Conservation (phyloP, 2,329 filamentous ascomycete genomes). For the Colletotrichum nymphaeae region DNA sequence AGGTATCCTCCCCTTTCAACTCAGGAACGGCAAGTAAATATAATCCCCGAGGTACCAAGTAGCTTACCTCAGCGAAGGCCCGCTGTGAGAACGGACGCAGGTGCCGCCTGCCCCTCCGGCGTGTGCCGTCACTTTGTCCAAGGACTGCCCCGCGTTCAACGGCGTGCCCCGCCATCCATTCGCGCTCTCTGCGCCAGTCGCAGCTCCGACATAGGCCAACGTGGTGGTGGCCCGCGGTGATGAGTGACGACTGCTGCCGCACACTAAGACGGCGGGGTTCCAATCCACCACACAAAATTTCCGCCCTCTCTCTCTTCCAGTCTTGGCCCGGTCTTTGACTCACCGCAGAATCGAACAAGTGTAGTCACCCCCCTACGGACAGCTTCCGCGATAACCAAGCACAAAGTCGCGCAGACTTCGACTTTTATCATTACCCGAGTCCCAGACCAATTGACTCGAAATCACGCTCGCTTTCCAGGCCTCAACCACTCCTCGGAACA, state of each 20-base stretch:
- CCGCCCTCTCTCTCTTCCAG: slow-evolving; percentile 5
- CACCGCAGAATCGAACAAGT: slow-evolving; percentile 20
- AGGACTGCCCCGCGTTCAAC: slow-evolving; percentile 36
- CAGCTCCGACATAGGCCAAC: slow-evolving; percentile 39
- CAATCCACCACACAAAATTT: slow-evolving; percentile 33
- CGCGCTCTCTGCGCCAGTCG: slow-evolving; percentile 13
- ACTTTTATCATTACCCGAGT: not conserved
- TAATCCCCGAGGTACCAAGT: too few relatives aligned
- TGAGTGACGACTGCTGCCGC: slow-evolving; percentile 15
- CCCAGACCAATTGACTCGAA: slow-evolving; percentile 27
- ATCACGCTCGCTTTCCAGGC: slow-evolving; percentile 5
- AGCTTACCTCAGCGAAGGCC: slow-evolving; percentile 4
- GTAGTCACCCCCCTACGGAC: slow-evolving; percentile 16
- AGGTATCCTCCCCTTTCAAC: too few relatives aligned
- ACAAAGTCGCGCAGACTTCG: slow-evolving; percentile 26
- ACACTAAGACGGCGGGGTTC: not conserved
- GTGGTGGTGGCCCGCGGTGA: slow-evolving; percentile 27
- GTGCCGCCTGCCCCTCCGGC: slow-evolving; percentile 27
- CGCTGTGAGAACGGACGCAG: not conserved
- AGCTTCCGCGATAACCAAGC: slow-evolving; percentile 17
- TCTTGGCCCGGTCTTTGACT: slow-evolving; percentile 24
- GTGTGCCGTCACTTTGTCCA: slow-evolving; percentile 20
- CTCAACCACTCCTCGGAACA: not conserved
- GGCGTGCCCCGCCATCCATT: slow-evolving; percentile 38
- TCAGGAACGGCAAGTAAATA: too few relatives aligned